Percentiles rank a stretch among this genome's conserved stretches.
Conservation (phyloP, 805 yeast species). For the Saccharomycopsis vini region DNA sequence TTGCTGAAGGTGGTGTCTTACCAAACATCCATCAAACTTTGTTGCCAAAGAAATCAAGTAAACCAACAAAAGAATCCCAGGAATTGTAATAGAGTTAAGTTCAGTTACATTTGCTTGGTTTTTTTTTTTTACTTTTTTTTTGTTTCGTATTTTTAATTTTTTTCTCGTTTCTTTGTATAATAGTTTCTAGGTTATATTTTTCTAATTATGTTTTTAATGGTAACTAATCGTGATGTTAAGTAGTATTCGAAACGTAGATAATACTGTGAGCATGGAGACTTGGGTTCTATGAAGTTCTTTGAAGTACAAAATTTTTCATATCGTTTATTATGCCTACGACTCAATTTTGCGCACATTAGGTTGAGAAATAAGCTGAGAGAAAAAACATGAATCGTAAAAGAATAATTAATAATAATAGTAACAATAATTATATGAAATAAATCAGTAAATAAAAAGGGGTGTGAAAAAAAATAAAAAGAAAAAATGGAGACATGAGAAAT, state of each 20-base stretch:
- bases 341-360: neutral
- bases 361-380: neutral
- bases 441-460: no score
- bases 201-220: neutral
- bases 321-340: neutral
- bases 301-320: no score
- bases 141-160: neutral
- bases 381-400: no score
- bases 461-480: no score
- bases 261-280: no score
- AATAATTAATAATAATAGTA: neutral
- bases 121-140: neutral
- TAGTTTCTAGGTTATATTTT: neutral
- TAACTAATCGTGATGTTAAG: neutral
- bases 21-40: slow-evolving; percentile 94
- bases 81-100: slow-evolving; percentile 37
- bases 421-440: no score
- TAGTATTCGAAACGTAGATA: neutral
- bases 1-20: slow-evolving; percentile 98
- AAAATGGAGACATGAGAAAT: neutral
- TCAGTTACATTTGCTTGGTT: neutral
- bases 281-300: no score
- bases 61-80: slow-evolving; percentile 55
- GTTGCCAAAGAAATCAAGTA: slow-evolving; percentile 69
- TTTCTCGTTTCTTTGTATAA: neutral